Evolutionary conservation across 2,329 filamentous ascomycete genomes (phyloP), one percentile per base, ranked within the genome.

Genomic region (Apiospora saccharicola): DNA sequence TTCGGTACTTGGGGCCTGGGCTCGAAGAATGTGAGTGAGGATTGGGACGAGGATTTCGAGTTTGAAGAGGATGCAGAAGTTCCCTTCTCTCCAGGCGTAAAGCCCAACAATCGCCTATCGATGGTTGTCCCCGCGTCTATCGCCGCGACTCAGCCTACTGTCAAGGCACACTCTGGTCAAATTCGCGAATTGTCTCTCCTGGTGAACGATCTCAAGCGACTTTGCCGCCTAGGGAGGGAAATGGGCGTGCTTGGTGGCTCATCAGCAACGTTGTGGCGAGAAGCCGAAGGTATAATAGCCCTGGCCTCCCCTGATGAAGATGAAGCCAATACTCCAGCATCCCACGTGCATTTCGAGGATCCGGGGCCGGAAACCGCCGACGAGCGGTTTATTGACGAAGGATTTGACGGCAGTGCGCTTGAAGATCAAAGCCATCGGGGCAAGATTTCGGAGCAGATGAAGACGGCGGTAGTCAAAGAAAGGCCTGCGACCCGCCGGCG

Each of bases 41-140:
- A 96, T 78, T 97, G 94, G 94, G 94, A 96, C 77, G 93, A 95
- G 75, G 94, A 97, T 80, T 96, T 97, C 77, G 93, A 96, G 73
- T 95, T 96, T 79, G 88, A 80, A 47, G 80, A 86, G 44, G 80
- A 74, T 5, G 81, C 81, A n/a, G 80, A 81, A 49, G 82, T 81
- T 46, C 81, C 79, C 41, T 80, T 81, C 37, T 80, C 81, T 41
- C 81, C 80, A 4, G 82, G 81, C 53, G 83, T 82, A 70, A 82
- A 81, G 26, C 77, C 81, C 6, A 80, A 81, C 4, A 80, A 80
- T 2, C 79, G 80, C 8, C 82, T 86, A 71, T 82, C 83, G 1
- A 93, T 94, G 90, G 82, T 92, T n/a, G 92, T 97, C 34, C 94
- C 94, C 0, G 90, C 91, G 75, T 93, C 90, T 1, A 96, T 97